Base-by-base conservation (phyloP, 306 rosid genomes). In the Glycine soja region DNA sequence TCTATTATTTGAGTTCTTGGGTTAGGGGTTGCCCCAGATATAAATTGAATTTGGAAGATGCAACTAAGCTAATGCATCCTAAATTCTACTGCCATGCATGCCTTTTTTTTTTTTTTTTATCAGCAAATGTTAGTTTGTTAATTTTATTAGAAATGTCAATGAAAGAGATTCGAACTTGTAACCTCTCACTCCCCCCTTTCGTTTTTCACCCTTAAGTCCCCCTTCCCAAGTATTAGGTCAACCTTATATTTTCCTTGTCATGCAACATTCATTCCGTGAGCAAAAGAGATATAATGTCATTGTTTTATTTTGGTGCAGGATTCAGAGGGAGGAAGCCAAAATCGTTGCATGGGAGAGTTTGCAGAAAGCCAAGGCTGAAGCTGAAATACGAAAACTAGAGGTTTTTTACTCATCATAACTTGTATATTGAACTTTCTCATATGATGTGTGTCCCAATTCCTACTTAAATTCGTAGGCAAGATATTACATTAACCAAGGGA, bases 321-420 rank as follows among this genome's bases (percentile, higher is more conserved):
- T 75, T 88, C 87, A 87, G 70, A 89, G 94, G 76, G 92, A 95
- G 86, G 98, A 92, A 84, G 92, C 97, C 79, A 95, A 91, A 83
- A 92, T 95, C 69, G 61, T 58, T 70, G 98, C 98, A 1, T 92
- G 98, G 98, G 98, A 95, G 83, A 89, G 91, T 81, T 85, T 89
- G 86, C 97, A 95, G 87, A 89, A 86, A 70, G 98, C 97, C 51
- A 91, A 91, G 81, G 97, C 98, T 18, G 98, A 95, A 90, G 95
- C 95, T 45, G 90, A 89, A 50, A 87, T 92, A 19, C 81, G 88
- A 74, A 88, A 90, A 90, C 97, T 95, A 2, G 98, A 95, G 98
- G 98, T 95, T 14, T 12, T 45, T 24, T 58, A 53, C 16, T 51
- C 69, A 75, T 75, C 68, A 50, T 11, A 45, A 12, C 19, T 45